phyloP scores from a whole-genome alignment of 257 asterid species.

The Jasminum sambac region DNA sequence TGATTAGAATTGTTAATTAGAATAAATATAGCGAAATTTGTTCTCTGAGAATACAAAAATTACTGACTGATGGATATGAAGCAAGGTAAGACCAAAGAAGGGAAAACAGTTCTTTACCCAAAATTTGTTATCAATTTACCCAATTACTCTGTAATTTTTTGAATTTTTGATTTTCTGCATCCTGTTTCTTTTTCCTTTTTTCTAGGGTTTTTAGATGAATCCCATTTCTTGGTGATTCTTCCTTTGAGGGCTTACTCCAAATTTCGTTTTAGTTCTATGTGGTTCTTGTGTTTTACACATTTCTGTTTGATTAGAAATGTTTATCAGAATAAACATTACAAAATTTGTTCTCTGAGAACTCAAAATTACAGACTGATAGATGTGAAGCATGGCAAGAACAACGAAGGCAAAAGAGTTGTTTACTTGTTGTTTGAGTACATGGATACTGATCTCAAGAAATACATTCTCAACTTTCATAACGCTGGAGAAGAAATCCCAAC shows the following conservation, averaged over 20 bases:
- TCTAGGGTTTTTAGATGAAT: neutral
- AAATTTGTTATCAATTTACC: neutral
- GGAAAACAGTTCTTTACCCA: conserved; percentile 93
- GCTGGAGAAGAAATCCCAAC: conserved; percentile 51
- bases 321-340: too few relatives aligned
- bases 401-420: conserved; percentile 88
- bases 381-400: conserved; percentile 83
- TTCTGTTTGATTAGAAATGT: too few relatives aligned
- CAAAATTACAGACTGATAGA: conserved; percentile 67
- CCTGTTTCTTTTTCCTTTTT: neutral
- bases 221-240: neutral
- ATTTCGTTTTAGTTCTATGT: neutral
- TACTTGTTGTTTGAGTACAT: conserved; percentile 92
- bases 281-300: too few relatives aligned
- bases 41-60: conserved; percentile 6
- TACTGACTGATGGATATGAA: conserved; percentile 84
- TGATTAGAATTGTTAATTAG: too few relatives aligned
- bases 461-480: conserved; percentile 68
- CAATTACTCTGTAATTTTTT: neutral
- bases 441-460: conserved; percentile 93
- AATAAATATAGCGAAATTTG: neutral
- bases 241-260: neutral
- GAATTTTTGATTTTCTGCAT: neutral
- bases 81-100: conserved; percentile 85
- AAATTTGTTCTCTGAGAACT: neutral